A percentile compares a stretch with the other conserved stretches of the same genome.
These are phyloP conservation scores for Arctium lappa DNA, from an alignment of 129 eudicot genomes.

Conservation along the genomic window DNA sequence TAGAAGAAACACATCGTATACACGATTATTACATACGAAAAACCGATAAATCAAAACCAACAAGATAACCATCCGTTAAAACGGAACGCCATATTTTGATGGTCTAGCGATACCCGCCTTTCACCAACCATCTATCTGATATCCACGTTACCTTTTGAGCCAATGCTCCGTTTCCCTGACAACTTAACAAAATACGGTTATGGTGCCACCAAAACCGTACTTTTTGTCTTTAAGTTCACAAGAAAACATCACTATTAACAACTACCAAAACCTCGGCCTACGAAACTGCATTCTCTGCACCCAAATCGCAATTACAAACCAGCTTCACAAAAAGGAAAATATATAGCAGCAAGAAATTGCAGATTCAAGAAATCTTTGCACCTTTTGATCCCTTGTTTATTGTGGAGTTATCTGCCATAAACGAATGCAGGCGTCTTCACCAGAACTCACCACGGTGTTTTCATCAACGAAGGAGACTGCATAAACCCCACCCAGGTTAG, in stretches of 20 bases:
- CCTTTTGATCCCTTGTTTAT: constrained; percentile 22
- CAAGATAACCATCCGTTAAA: constrained; percentile 4
- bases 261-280: neutral
- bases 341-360: constrained; percentile 1
- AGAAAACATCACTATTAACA: constrained; percentile 28
- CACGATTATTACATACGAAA: constrained; percentile 19
- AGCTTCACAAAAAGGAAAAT: constrained; percentile 16
- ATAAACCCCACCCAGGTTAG: constrained; percentile 94
- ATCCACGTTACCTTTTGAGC: neutral
- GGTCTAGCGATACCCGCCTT: constrained; percentile 15
- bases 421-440: constrained; percentile 92
- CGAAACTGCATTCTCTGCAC: constrained; percentile 11
- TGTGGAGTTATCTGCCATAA: constrained; percentile 64
- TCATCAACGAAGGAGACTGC: constrained; percentile 78
- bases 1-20: constrained; percentile 9
- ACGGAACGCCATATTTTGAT: neutral
- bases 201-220: neutral
- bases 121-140: constrained; percentile 9
- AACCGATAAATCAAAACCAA: neutral
- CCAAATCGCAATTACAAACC: constrained; percentile 22
- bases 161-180: constrained; percentile 9
- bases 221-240: neutral
- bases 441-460: constrained; percentile 66
- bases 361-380: constrained; percentile 6
- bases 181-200: neutral